Evolutionary conservation across 2,329 filamentous ascomycete species (phyloP).

Genomic region (Geosmithia morbida): DNA sequence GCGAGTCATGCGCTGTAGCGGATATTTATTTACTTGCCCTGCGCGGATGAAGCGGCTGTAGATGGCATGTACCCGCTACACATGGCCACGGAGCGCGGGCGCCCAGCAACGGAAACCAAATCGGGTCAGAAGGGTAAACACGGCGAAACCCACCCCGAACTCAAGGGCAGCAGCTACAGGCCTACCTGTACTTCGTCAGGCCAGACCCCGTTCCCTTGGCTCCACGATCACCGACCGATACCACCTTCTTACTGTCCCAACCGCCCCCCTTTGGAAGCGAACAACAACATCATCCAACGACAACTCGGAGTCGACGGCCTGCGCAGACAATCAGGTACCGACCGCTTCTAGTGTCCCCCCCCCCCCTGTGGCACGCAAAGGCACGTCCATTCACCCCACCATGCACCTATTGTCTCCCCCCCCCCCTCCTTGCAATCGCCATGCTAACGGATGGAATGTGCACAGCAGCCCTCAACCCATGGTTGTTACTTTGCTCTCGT

Average conservation of each 20-base stretch:
- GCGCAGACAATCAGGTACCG: no score
- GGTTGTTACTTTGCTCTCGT: constrained; percentile 1
- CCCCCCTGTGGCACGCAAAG: no score
- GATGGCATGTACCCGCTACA: no score
- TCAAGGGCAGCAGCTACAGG: not conserved
- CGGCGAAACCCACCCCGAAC: not conserved
- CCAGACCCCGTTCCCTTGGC: no score
- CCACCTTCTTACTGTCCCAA: no score
- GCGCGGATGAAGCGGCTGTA: no score
- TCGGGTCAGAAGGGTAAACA: not conserved
- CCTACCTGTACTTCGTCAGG: not conserved
- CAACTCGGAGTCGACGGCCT: no score
- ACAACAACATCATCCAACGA: no score
- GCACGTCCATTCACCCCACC: not conserved
- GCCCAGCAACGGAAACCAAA: not conserved
- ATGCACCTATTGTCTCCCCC: not conserved
- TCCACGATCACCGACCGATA: no score
- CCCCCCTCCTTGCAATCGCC: constrained; percentile 15
- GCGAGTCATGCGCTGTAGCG: not conserved
- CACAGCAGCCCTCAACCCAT: constrained; percentile 1
- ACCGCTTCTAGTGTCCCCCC: no score
- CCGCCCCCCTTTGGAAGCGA: no score
- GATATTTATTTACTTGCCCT: not conserved
- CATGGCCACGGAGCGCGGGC: not conserved
- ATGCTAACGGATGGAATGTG: constrained; percentile 27